These are phyloP conservation scores for Lophium mytilinum DNA, from an alignment of 495 filamentous ascomycete genomes.

Conservation along the genomic window DNA sequence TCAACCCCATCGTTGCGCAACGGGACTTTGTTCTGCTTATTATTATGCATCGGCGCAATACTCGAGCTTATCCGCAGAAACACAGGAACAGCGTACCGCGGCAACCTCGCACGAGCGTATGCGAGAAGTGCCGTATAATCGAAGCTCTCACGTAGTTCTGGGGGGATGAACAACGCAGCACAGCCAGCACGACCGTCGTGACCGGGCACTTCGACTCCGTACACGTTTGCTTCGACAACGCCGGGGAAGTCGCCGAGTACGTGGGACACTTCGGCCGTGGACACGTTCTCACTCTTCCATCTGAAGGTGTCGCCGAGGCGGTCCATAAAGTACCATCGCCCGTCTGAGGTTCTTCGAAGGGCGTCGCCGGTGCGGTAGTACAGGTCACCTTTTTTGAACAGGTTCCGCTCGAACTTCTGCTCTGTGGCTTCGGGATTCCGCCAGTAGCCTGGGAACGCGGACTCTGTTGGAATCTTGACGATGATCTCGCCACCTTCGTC, in stretches of 20 bases:
- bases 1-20: constrained; percentile 65
- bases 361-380: constrained; percentile 74
- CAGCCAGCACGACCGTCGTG: constrained; percentile 38
- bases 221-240: constrained; percentile 69
- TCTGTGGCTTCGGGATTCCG: constrained; percentile 55
- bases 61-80: constrained; percentile 58
- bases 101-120: constrained; percentile 49
- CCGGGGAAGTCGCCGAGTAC: constrained; percentile 57
- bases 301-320: constrained; percentile 70
- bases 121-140: constrained; percentile 26
- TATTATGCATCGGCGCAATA: constrained; percentile 63
- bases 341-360: constrained; percentile 54
- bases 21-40: constrained; percentile 76
- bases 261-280: constrained; percentile 67
- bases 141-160: constrained; percentile 20
- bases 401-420: constrained; percentile 62
- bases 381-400: constrained; percentile 66
- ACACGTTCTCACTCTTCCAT: constrained; percentile 81
- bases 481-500: constrained; percentile 69
- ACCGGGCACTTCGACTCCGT: constrained; percentile 60
- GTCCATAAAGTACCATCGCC: constrained; percentile 73
- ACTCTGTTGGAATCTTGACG: constrained; percentile 51
- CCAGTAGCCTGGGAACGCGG: constrained; percentile 61
- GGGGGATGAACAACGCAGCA: constrained; percentile 33
- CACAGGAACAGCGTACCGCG: constrained; percentile 68